Evolutionary conservation across 1,284 basidiomycete species (phyloP).

Genomic region (Papiliotrema terrestris): DNA sequence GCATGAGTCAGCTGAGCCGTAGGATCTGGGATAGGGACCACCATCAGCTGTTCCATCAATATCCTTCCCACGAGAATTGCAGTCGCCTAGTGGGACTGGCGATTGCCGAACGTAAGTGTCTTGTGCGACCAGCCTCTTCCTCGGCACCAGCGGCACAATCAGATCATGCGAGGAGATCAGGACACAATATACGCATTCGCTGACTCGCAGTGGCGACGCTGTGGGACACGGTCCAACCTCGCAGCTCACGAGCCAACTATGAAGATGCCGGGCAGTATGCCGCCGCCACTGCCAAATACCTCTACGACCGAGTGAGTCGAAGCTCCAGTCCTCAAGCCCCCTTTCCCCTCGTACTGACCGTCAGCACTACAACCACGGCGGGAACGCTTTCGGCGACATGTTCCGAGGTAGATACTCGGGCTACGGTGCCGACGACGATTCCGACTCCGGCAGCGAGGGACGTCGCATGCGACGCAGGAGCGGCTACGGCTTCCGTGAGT

Average conservation of each 20-base stretch:
- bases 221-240: conserved; percentile 35
- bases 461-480: conserved; percentile 5
- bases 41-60: conserved; percentile 30
- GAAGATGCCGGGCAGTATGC: conserved; percentile 41
- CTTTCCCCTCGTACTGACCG: neutral
- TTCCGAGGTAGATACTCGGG: conserved; percentile 5
- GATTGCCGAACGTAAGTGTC: conserved; percentile 42
- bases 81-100: conserved; percentile 40
- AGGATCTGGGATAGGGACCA: conserved; percentile 41
- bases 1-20: neutral
- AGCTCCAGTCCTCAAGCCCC: too few species aligned
- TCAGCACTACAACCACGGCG: conserved; percentile 29
- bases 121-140: too few species aligned
- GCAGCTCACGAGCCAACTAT: conserved; percentile 22
- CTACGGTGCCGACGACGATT: conserved; percentile 14
- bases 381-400: neutral
- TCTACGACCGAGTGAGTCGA: conserved; percentile 38
- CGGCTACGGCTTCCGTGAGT: conserved; percentile 2
- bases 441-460: conserved; percentile 7
- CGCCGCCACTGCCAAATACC: conserved; percentile 43
- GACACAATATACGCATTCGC: neutral
- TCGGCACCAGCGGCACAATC: neutral
- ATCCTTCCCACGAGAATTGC: conserved; percentile 31
- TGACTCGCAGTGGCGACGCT: conserved; percentile 33
- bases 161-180: too few species aligned